Base-by-base conservation (phyloP, 352 stramenopile genomes). In the Proteromonas lacertae region DNA sequence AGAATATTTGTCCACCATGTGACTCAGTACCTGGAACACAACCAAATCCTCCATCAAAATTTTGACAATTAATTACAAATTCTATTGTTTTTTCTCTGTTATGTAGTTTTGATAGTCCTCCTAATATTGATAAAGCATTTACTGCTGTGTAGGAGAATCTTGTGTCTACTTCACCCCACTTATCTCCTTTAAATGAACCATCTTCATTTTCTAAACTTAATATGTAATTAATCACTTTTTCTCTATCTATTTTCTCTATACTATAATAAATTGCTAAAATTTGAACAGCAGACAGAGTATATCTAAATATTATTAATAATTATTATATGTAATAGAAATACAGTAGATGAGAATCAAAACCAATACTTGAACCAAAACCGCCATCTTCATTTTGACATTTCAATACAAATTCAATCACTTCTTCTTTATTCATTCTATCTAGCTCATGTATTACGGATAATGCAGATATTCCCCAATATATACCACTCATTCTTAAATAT, bases 101-200 rank as follows among this genome's bases (percentile, higher is more conserved):
- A n/a, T n/a, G n/a, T n/a, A n/a, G n/a, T n/a, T n/a, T n/a, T 4
- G 4, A 17, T 13, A 92, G 51, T 25, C 51, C 48, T 6, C 68
- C 66, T 32, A 99, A 56, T 25, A 96, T 62, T 25, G 80, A 71
- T 20, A 96, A 62, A 26, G 58, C 60, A n/a, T 63, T 82, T 13
- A 99, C 54, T 16, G 82, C 82, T 47, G 83, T 96, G 55, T 96
- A 99, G 18, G 70, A 89, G 54, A 97, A 95, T 45, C 91, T 75
- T 34, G 84, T 94, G 56, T 99, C 87, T 36, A 96, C 72, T 50
- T 99, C 84, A 22, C 66, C 64, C 69, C 78, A 95, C 50, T 75
- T 48, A 54, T 99, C 87, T 24, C 80, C 86, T 1, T 59, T 65
- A 48, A 97, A 97, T 13, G 71, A 90, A 4, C 87, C 87, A 56